Evolutionary conservation across 2,329 filamentous ascomycete genomes (phyloP), one percentile per base, ranked within the genome.

Genomic region (Escovopsis sp.): DNA sequence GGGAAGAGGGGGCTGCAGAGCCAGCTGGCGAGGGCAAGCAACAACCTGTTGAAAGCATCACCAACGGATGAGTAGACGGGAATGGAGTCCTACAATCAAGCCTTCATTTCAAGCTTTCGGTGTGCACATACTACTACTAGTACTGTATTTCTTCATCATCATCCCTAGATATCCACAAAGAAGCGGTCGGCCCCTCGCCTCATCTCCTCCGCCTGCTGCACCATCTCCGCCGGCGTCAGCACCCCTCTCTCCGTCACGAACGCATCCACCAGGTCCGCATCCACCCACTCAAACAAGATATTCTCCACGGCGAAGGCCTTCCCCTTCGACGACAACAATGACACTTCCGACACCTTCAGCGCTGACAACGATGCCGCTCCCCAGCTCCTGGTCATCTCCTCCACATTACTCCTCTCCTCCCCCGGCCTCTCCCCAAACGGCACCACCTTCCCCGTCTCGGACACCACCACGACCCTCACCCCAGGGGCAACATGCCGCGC

Each of bases 1-100:
- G 68, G 70, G 0, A 82, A 78, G 54, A 70, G 66, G 40, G 79
- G 78, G 0, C 42, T 84, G 43, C 69, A 72, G 48, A 69, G 66
- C 17, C 76, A 83, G 50, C 48, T 82, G 37, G 54, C 52, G 21
- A 11, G 9, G 51, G 42, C 34, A 51, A 29, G 27, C 19, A 17
- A 4, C 10, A 14, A 15, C 14, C 31, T 19, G 21, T 7, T 7
- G 21, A 11, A 11, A 8, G 21, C 8, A 23, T 4, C 3, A 23
- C 5, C 5, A 23, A 23, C 5, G 19, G 19, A 9, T 23, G 19
- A 5, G 19, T 5, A 9, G 19, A 23, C n/a, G n/a, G 19, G 19
- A 9, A 23, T 25, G 21, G 11, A 5, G 21, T 11, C 9, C 3
- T 8, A 25, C 8, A 11, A 25, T 8, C 21, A 25, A 21, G 3